Conservation (phyloP, 306 rosid species). For the Prunus salicina region DNA sequence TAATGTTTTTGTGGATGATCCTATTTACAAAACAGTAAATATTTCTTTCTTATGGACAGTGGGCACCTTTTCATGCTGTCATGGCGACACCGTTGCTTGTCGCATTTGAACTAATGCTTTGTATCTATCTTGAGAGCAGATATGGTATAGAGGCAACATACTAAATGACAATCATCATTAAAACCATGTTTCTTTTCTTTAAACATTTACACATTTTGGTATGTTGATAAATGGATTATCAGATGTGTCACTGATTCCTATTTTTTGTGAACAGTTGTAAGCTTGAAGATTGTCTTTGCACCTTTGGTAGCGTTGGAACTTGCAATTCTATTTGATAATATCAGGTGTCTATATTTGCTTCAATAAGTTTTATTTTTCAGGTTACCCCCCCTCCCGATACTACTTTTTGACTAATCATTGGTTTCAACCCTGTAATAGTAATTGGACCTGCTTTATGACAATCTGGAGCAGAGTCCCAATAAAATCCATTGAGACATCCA, state of each 20-base stretch:
- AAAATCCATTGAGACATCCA: neutral
- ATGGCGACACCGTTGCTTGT: constrained; percentile 79
- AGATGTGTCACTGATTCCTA: neutral
- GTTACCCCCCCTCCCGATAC: neutral
- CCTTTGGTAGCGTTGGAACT: constrained; percentile 73
- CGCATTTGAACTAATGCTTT: constrained; percentile 89
- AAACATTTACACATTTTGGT: neutral
- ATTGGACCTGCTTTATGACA: constrained; percentile 9
- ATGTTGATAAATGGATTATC: neutral
- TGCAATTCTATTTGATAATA: constrained; percentile 77
- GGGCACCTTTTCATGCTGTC: constrained; percentile 96
- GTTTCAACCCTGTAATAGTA: constrained; percentile 11
- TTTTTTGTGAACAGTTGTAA: constrained; percentile 53
- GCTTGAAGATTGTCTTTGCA: constrained; percentile 76
- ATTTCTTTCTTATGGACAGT: constrained; percentile 50
- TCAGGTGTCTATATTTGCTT: constrained; percentile 52
- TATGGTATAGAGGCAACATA: constrained; percentile 48
- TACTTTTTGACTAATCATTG: neutral
- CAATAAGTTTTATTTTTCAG: neutral
- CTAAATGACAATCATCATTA: constrained; percentile 8
- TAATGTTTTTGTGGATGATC: neutral
- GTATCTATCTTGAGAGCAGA: constrained; percentile 62
- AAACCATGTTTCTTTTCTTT: constrained; percentile 3
- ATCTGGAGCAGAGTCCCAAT: neutral
- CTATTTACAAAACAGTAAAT: constrained; percentile 6